Evolutionary conservation across 352 stramenopile species (phyloP).

Genomic region (Globisporangium cederbergense): DNA sequence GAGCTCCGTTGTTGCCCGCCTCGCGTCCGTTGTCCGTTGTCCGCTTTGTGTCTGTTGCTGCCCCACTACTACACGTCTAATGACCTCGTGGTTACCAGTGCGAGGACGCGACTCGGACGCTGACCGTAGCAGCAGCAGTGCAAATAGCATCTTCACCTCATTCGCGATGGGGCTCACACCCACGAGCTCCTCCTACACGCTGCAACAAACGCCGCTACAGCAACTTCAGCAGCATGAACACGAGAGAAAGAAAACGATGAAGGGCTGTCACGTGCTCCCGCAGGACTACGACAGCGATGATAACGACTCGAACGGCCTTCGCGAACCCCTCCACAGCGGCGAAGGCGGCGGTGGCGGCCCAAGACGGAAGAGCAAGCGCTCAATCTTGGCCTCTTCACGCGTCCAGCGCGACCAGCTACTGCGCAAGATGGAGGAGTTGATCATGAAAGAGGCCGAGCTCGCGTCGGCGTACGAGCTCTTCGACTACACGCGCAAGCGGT

Average conservation of each 20-base stretch:
- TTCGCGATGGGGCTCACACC: constrained; percentile 10
- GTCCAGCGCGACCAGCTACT: constrained; percentile 53
- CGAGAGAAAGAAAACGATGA: constrained; percentile 24
- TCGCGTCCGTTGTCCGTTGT: no score
- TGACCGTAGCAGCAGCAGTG: background rate
- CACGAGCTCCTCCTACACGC: background rate
- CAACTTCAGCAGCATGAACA: constrained; percentile 17
- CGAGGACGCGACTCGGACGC: constrained; percentile 6
- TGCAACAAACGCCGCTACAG: background rate
- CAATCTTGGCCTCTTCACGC: constrained; percentile 36
- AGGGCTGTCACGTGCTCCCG: constrained; percentile 45
- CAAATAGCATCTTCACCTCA: background rate
- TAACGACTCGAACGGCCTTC: constrained; percentile 12
- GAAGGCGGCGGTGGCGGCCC: background rate
- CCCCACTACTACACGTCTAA: background rate
- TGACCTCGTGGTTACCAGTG: constrained; percentile 10
- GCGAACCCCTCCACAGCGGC: constrained; percentile 9
- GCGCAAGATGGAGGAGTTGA: constrained; percentile 55
- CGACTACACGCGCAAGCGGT: constrained; percentile 48
- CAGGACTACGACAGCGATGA: constrained; percentile 25
- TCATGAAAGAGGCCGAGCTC: constrained; percentile 60
- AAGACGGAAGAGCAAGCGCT: constrained; percentile 13
- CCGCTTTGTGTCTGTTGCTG: background rate
- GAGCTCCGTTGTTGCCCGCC: no score
- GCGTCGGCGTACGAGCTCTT: constrained; percentile 55